Conservation (phyloP, 805 yeast species). For the Lipomyces starkeyi region DNA sequence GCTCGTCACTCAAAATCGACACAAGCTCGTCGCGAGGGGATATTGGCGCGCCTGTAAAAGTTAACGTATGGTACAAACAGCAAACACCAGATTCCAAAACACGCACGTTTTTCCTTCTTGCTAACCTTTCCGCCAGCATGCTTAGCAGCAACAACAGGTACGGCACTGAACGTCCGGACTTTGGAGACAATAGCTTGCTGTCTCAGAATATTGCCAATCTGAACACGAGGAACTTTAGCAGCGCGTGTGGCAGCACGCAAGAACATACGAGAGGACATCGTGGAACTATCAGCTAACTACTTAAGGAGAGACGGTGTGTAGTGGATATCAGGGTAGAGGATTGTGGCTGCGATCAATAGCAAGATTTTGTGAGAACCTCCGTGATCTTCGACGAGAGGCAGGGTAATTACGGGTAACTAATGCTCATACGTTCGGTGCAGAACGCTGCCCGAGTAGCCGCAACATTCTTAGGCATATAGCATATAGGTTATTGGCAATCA, state of each 20-base stretch:
- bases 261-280: constrained; percentile 25
- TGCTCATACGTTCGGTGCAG: too few relatives aligned
- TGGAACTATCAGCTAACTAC: background rate
- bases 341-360: background rate
- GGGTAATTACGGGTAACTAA: background rate
- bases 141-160: background rate
- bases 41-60: background rate
- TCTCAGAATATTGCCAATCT: constrained; percentile 8
- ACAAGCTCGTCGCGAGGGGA: constrained; percentile 13
- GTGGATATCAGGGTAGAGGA: background rate
- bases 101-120: constrained; percentile 1
- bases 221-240: background rate
- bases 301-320: background rate
- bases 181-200: background rate
- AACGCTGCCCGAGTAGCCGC: too few relatives aligned
- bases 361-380: background rate
- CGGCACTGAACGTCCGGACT: constrained; percentile 17
- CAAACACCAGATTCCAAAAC: background rate
- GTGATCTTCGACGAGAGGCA: background rate
- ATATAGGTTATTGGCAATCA: background rate
- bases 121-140: constrained; percentile 7
- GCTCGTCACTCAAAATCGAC: constrained; percentile 17
- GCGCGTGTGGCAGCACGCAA: constrained; percentile 15
- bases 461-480: background rate
- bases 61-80: background rate